Evolutionary conservation across 2,329 filamentous ascomycete species (phyloP).

Genomic region (Dactylonectria macrodidyma): DNA sequence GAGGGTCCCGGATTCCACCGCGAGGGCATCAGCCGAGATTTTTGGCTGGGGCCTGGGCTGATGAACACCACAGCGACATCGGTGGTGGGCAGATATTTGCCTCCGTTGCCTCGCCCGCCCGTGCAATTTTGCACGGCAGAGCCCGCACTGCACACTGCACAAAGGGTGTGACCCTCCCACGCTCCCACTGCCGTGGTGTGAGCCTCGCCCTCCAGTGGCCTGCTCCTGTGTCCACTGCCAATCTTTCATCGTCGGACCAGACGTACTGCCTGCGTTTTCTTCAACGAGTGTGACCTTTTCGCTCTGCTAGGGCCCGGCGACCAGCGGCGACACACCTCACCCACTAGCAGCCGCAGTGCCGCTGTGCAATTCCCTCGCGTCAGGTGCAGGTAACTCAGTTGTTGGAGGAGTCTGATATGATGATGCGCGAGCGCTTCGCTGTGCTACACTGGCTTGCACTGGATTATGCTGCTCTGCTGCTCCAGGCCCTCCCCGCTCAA

Average conservation of each 20-base stretch:
- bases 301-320: slow-evolving; percentile 23
- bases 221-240: slow-evolving; percentile 41
- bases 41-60: slow-evolving; percentile 46
- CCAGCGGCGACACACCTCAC: slow-evolving; percentile 2
- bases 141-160: slow-evolving; percentile 40
- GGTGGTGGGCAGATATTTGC: slow-evolving; percentile 49
- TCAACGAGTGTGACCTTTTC: slow-evolving; percentile 37
- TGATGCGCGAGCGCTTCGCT: not conserved
- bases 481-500: not conserved
- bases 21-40: slow-evolving; percentile 50
- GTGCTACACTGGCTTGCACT: not conserved
- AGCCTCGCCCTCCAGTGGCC: slow-evolving; percentile 42
- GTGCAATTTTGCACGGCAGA: slow-evolving; percentile 48
- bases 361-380: slow-evolving; percentile 20
- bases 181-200: slow-evolving; percentile 41
- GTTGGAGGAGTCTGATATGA: not conserved
- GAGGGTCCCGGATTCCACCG: slow-evolving; percentile 49
- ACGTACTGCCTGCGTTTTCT: slow-evolving; percentile 34
- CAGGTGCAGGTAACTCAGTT: slow-evolving; percentile 12
- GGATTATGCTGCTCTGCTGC: not conserved
- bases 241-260: slow-evolving; percentile 28
- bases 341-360: slow-evolving; percentile 6
- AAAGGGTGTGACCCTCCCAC: slow-evolving; percentile 38
- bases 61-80: slow-evolving; percentile 49
- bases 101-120: slow-evolving; percentile 42